A percentile compares a stretch with the other conserved stretches of the same genome.
phyloP scores from a whole-genome alignment of 2,329 filamentous ascomycete species.

The Sclerotiophoma versabilis region DNA sequence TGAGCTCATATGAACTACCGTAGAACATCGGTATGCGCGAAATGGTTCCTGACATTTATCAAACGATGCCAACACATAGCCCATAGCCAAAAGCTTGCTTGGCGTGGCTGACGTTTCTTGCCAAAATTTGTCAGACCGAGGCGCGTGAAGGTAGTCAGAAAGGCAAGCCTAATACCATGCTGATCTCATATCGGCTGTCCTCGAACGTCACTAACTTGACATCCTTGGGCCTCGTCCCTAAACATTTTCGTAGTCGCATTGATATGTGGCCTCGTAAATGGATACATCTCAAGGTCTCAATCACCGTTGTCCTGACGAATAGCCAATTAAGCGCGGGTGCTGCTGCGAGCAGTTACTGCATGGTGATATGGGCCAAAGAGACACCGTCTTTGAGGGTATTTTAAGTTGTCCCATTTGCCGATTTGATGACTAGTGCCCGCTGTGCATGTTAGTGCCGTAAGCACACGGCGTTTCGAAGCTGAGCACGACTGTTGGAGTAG shows the following conservation, averaged over 20 bases:
- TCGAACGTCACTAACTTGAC: not conserved
- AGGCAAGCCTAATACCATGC: not conserved
- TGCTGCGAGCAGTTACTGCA: not conserved
- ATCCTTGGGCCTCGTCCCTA: not conserved
- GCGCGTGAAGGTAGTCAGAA: not conserved
- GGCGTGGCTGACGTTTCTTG: slow-evolving; percentile 13
- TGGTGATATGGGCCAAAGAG: slow-evolving; percentile 8
- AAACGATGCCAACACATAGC: not conserved
- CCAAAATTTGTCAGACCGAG: slow-evolving; percentile 2
- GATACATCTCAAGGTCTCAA: not conserved
- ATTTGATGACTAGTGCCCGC: slow-evolving; percentile 22
- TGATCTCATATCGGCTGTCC: slow-evolving; percentile 1
- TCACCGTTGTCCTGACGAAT: not conserved
- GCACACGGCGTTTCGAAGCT: slow-evolving; percentile 17
- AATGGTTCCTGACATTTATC: slow-evolving; percentile 12
- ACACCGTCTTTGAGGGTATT: slow-evolving; percentile 9
- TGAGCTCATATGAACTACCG: not conserved
- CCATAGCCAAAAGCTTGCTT: slow-evolving; percentile 7
- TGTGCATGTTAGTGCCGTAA: slow-evolving; percentile 23
- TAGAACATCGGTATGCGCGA: not conserved
- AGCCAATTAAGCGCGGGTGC: not conserved
- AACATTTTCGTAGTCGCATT: not conserved
- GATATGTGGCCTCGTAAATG: too few species aligned
- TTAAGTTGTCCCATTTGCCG: slow-evolving; percentile 23
- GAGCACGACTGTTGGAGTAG: not conserved